These are phyloP conservation scores for Fusarium coffeatum DNA, from an alignment of 2,329 filamentous ascomycete genomes.

Conservation along the genomic window DNA sequence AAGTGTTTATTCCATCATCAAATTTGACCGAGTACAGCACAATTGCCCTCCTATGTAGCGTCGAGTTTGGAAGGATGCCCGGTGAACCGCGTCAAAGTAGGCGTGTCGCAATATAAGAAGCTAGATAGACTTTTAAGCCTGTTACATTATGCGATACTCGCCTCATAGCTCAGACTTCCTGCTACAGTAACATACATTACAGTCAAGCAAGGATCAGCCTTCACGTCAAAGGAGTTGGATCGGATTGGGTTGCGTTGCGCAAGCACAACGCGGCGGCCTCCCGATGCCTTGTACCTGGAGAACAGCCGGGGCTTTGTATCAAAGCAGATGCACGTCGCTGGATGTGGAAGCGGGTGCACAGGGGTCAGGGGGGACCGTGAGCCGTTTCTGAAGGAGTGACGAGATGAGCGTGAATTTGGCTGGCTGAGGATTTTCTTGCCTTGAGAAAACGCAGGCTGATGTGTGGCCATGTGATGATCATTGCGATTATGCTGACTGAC, in stretches of 20 bases:
- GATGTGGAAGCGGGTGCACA: constrained; percentile 42
- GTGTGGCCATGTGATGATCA: constrained; percentile 13
- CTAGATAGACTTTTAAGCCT: constrained; percentile 6
- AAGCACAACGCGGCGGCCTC: constrained; percentile 28
- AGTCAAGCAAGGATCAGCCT: constrained; percentile 8
- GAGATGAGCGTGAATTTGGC: constrained; percentile 23
- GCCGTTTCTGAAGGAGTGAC: constrained; percentile 31
- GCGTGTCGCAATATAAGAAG: constrained; percentile 29
- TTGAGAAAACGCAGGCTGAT: constrained; percentile 3
- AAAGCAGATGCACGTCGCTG: constrained; percentile 45
- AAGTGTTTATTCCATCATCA: not conserved
- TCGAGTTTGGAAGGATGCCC: not conserved
- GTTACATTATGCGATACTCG: constrained; percentile 8
- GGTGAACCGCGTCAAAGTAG: constrained; percentile 1
- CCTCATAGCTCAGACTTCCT: constrained; percentile 7
- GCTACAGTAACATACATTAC: not conserved
- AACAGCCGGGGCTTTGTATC: constrained; percentile 20
- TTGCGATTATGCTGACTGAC: constrained; percentile 3
- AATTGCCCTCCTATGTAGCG: not conserved
- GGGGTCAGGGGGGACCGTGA: constrained; percentile 35
- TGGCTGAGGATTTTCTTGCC: constrained; percentile 4
- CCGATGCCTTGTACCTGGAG: constrained; percentile 39
- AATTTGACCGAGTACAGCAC: not conserved
- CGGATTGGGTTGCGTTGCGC: constrained; percentile 3
- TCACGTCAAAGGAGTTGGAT: not conserved